These are phyloP conservation scores for Aspergillus incahuasiensis DNA, from an alignment of 495 filamentous ascomycete species.

Conservation along the genomic window DNA sequence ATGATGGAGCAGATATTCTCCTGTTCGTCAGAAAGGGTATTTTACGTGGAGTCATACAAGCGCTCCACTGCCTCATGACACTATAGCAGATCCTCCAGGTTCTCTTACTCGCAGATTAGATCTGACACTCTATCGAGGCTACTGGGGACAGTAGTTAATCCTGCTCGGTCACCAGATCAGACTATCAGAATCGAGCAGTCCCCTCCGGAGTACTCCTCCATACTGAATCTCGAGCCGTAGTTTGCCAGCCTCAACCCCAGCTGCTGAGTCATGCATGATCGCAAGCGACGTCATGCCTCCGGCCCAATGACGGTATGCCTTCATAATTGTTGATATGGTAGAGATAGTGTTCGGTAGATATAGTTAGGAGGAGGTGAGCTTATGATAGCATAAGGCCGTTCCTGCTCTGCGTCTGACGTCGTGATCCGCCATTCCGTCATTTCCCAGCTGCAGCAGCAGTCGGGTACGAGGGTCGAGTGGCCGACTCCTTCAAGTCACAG, in stretches of 20 bases:
- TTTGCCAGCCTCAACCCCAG: neutral
- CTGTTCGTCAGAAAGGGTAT: neutral
- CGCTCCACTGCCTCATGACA: neutral
- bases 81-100: neutral
- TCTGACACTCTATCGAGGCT: neutral
- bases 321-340: neutral
- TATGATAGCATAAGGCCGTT: neutral
- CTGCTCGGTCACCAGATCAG: slow-evolving; percentile 6
- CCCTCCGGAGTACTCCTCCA: no score
- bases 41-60: neutral
- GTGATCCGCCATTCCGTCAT: slow-evolving; percentile 3
- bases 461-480: neutral
- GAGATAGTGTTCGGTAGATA: neutral
- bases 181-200: neutral
- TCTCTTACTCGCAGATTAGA: neutral
- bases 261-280: slow-evolving; percentile 18
- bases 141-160: neutral
- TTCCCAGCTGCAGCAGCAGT: neutral
- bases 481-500: neutral
- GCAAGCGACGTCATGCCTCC: slow-evolving; percentile 15
- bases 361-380: neutral
- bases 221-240: no score
- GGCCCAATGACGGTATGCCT: slow-evolving; percentile 4
- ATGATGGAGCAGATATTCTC: no score
- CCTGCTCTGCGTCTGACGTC: slow-evolving; percentile 1